These are phyloP conservation scores for Fusarium metavorans DNA, from an alignment of 2,329 filamentous ascomycete species.

Conservation along the genomic window DNA sequence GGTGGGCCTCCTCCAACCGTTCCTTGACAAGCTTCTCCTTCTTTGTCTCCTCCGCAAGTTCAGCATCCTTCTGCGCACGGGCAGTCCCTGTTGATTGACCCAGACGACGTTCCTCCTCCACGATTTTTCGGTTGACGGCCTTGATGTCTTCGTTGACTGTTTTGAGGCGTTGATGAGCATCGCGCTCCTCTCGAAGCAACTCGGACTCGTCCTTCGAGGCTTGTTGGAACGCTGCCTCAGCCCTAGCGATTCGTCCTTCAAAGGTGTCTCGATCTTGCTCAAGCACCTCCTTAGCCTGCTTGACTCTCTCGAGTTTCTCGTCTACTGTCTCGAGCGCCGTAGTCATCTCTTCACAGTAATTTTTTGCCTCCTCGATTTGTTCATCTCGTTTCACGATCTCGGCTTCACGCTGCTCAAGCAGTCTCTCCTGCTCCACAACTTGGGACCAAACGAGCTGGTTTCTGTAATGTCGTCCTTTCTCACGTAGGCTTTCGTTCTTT, in stretches of 20 bases:
- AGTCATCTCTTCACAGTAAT: constrained; percentile 58
- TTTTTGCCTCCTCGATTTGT: constrained; percentile 45
- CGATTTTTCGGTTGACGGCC: constrained; percentile 61
- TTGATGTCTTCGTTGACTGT: constrained; percentile 61
- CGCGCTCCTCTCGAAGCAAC: constrained; percentile 73
- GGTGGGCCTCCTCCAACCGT: constrained; percentile 44
- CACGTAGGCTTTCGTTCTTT: constrained; percentile 73
- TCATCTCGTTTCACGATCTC: constrained; percentile 43
- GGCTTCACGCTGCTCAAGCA: constrained; percentile 53
- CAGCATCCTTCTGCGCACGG: constrained; percentile 72
- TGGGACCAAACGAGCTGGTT: constrained; percentile 88
- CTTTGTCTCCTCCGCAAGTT: constrained; percentile 51
- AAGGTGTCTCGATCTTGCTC: constrained; percentile 61
- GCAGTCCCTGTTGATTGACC: constrained; percentile 77
- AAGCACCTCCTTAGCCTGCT: constrained; percentile 55
- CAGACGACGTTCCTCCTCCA: constrained; percentile 70
- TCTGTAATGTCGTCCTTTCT: constrained; percentile 68
- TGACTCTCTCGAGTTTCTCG: constrained; percentile 55
- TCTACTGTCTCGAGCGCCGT: constrained; percentile 60
- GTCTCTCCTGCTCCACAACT: constrained; percentile 79
- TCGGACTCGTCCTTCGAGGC: constrained; percentile 66
- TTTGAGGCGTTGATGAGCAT: constrained; percentile 70
- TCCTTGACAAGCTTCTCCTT: constrained; percentile 44
- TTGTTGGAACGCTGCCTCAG: constrained; percentile 65
- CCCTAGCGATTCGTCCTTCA: constrained; percentile 56